Evolutionary conservation across 2,329 filamentous ascomycete species (phyloP), one percentile per base, ranked within the genome.

Genomic region (Fusarium anthophilum): DNA sequence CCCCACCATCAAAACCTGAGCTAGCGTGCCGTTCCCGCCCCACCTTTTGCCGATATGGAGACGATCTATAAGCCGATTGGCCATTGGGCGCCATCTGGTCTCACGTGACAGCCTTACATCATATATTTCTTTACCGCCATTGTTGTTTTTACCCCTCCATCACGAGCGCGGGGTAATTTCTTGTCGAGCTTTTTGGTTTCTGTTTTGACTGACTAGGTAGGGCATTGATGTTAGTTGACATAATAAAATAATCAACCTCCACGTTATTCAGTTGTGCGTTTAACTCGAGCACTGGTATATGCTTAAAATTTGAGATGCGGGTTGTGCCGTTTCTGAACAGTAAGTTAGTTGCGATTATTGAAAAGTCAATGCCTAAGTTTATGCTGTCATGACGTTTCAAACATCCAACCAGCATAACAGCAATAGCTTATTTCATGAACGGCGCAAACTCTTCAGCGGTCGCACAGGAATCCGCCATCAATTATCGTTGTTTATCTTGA

Each of bases 21-120:
- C 69, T 78, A 78, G 76, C 66, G 64, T 63, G 51, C 69, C 74
- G 70, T 64, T 78, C 73, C 73, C 71, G 73, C 51, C n/a, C 66
- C 72, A 73, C 53, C 67, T 30, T 60, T 63, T 68, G 65, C 66
- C 68, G 55, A 70, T 73, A 73, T 63, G 73, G 70, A 73, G 59
- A 50, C 24, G 56, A 50, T 62, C 30, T 35, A 24, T n/a, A 22
- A 73, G 55, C 65, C 71, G 70, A 77, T 78, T 78, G 76, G 76
- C 22, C 30, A 6, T 5, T 12, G 5, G 39, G 8, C 5, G 20
- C 18, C 10, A 26, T 7, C 3, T 0, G 0, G 2, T 0, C 8
- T 72, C 75, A 77, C 70, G 72, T 74, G 68, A 72, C 1, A 8
- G 6, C 28, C 43, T 70, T 77, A 76, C 73, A 67, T 77, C 75